Evolutionary conservation across 2,329 filamentous ascomycete species (phyloP), one percentile per base, ranked within the genome.

Genomic region (Alternaria infectoria): DNA sequence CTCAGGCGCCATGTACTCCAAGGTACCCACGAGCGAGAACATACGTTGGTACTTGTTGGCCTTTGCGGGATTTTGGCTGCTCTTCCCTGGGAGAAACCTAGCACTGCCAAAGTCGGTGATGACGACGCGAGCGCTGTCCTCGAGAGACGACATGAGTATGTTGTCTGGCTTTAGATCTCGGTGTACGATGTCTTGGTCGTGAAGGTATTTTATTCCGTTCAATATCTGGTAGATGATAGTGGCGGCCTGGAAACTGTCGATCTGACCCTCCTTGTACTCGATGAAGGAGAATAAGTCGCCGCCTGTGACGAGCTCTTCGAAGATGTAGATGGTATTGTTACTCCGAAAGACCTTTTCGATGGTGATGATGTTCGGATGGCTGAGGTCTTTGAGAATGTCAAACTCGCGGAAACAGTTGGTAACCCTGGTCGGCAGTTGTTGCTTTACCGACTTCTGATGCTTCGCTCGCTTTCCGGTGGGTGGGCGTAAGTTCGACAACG

Each of bases 111-210:
- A 90, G 72, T 90, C 88, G 1, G 86, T 87, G 45, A 90, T 79
- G 2, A 90, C 81, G 8, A 89, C 80, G 21, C 88, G 82, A 21
- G 82, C 81, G 4, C 84, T 83, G 46, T 80, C 77, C 13, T 81
- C 78, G 55, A 85, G 80, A 2, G 85, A 86, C 1, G 85, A 86
- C 82, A 90, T 83, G 28, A 90, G 80, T 9, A 90, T 84, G 67
- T 90, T 90, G 56, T 90, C 88, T 0, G 87, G 87, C 69, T 90
- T 90, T 52, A 90, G 80, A 69, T 90, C 88, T 30, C 88, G 82
- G 72, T 90, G 88, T 5, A 86, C 86, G 46, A 90, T 85, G 44
- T 83, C 78, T 8, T 81, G 79, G 4, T 79, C 75, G 71, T 90
- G 88, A 1, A 90, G 77, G 69, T 89, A 88, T 15, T 86, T 77